Base-by-base conservation (phyloP, 2,329 filamentous ascomycete species). In the Didymella segeticola region DNA sequence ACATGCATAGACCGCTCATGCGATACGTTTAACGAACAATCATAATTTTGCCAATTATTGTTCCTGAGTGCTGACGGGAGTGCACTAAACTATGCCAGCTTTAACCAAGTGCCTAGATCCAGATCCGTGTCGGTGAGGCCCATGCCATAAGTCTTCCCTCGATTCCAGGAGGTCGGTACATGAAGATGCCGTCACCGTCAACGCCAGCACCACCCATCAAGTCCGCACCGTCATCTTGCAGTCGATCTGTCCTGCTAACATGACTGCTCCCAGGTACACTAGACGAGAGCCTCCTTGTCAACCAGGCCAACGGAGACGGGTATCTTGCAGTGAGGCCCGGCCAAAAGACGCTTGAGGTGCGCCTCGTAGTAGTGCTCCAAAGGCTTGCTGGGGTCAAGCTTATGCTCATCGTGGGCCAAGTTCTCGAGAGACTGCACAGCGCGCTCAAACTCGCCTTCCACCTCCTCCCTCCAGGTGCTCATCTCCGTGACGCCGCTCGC, bases 401-500 rank as follows among this genome's bases (percentile, higher is more conserved):
- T 43, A 29, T 53, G 38, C 47, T 73, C 69, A 30, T 74, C 71
- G 7, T 56, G 23, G n/a, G 69, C 69, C n/a, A 74, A 45, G 54
- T 74, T 70, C 57, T 73, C 69, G 3, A 74, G 60, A 17, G 59
- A 58, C 50, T 60, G 26, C 20, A 67, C 43, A 4, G 58, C 53
- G 11, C 62, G 60, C 31, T 70, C 68, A 20, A 70, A 43, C 7
- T 43, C 27, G 2, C 67, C 64, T 43, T 70, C 66, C 1, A 71
- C 49, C n/a, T 72, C 68, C 17, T 70, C 69, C 17, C 63, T 66
- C 71, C 71, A 74, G 22, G 67, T 71, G 47, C 57, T 70, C 58
- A 68, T 67, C 57, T 74, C 71, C 2, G 62, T 64, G 33, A 74
- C 71, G 7, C 67, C 69, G 12, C 66, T 58, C 11, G 33, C 64